A percentile compares a stretch with the other conserved stretches of the same genome.
Evolutionary conservation across 129 eudicot genomes (phyloP).

Genomic region (Centaurea solstitialis): DNA sequence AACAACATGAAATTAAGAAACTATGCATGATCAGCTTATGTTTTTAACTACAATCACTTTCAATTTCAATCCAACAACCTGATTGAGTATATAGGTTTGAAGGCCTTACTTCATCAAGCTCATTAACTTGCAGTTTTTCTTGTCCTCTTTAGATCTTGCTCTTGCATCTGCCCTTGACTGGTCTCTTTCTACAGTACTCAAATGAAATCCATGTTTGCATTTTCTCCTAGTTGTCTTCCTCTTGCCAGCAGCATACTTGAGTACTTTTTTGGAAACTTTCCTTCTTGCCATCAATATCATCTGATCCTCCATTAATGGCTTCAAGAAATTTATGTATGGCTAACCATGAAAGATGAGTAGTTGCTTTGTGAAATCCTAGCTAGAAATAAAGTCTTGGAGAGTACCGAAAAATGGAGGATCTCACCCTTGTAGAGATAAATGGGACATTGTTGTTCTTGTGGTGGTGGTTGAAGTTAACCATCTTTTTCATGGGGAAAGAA

Average conservation of each 20-base stretch:
- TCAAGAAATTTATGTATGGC: slow-evolving; percentile 8
- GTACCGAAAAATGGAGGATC: slow-evolving; percentile 18
- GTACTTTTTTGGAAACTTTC: neutral
- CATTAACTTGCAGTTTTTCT: slow-evolving; percentile 35
- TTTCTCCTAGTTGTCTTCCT: neutral
- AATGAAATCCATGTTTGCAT: slow-evolving; percentile 10
- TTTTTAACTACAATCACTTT: neutral
- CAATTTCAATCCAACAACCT: slow-evolving; percentile 25
- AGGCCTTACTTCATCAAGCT: slow-evolving; percentile 16
- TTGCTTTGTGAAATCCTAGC: slow-evolving; percentile 38
- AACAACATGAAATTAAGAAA: too few relatives aligned
- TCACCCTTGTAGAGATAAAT: neutral
- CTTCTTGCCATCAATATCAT: slow-evolving; percentile 1
- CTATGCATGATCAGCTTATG: neutral
- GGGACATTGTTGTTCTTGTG: neutral
- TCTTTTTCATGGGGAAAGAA: neutral
- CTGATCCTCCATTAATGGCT: slow-evolving; percentile 14
- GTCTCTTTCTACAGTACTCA: slow-evolving; percentile 25
- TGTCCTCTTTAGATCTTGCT: slow-evolving; percentile 74
- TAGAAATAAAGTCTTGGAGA: slow-evolving; percentile 34
- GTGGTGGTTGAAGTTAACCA: neutral
- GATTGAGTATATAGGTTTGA: neutral
- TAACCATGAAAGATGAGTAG: neutral
- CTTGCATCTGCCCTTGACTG: slow-evolving; percentile 72
- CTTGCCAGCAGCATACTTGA: slow-evolving; percentile 7